phyloP scores from a whole-genome alignment of 2,329 filamentous ascomycete species.

The Knufia fluminis region DNA sequence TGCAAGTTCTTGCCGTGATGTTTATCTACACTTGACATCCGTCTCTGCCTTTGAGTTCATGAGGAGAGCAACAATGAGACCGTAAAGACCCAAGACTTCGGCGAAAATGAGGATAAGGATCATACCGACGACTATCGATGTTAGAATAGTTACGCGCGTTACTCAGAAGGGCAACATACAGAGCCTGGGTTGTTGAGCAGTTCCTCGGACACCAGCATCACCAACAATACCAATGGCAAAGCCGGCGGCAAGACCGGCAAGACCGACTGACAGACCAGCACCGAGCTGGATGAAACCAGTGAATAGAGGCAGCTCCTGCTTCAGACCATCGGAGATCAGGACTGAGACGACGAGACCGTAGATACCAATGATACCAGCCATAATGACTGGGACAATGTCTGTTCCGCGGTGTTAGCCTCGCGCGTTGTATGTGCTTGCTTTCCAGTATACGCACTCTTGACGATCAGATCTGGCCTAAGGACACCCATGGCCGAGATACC shows the following conservation, averaged over 20 bases:
- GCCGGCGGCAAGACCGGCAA: conserved; percentile 71
- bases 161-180: no score
- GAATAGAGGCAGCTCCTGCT: conserved; percentile 63
- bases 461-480: conserved; percentile 91
- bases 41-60: conserved; percentile 92
- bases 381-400: conserved; percentile 99
- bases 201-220: conserved; percentile 45
- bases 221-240: conserved; percentile 80
- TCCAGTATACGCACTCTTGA: conserved; percentile 70
- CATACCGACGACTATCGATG: conserved; percentile 65
- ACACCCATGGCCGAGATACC: conserved; percentile 99
- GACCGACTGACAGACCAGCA: conserved; percentile 71
- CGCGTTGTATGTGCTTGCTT: neutral
- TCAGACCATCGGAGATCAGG: conserved; percentile 70
- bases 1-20: neutral
- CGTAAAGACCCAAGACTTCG: conserved; percentile 98
- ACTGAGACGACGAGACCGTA: conserved; percentile 86
- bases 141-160: no score
- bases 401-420: conserved; percentile 14
- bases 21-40: conserved; percentile 51
- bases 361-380: conserved; percentile 99
- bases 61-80: conserved; percentile 93
- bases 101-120: conserved; percentile 99
- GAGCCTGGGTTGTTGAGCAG: conserved; percentile 41
- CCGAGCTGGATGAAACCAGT: conserved; percentile 80